Evolutionary conservation across 495 filamentous ascomycete genomes (phyloP).

Genomic region (Penicillium ucsense): DNA sequence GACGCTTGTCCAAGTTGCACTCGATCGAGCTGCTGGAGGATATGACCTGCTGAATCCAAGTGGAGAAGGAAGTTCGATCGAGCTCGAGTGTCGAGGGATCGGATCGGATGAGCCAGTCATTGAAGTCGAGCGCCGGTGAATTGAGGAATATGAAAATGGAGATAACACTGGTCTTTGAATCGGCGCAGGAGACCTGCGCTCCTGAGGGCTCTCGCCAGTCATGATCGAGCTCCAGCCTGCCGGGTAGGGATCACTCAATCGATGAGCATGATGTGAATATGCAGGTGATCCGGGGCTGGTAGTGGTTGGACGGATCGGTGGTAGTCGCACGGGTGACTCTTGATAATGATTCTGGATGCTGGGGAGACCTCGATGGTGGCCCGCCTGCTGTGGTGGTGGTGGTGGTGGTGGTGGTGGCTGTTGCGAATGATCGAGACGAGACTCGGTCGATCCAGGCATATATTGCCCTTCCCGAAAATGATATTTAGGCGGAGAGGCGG

Average conservation of each 20-base stretch:
- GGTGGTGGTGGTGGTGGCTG: slow-evolving; percentile 4
- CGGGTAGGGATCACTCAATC: slow-evolving; percentile 32
- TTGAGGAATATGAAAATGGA: slow-evolving; percentile 17
- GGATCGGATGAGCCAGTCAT: slow-evolving; percentile 16
- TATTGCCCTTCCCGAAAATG: no score
- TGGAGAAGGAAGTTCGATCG: slow-evolving; percentile 13
- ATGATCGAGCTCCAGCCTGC: slow-evolving; percentile 16
- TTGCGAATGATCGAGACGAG: no score
- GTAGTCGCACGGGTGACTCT: slow-evolving; percentile 33
- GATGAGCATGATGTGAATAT: slow-evolving; percentile 23
- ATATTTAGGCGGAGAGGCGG: slow-evolving; percentile 21
- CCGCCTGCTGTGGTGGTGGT: slow-evolving; percentile 17
- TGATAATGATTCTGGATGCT: slow-evolving; percentile 20
- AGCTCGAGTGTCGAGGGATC: slow-evolving; percentile 16
- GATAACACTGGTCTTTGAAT: slow-evolving; percentile 19
- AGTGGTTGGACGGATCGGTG: slow-evolving; percentile 31
- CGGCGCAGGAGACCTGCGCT: slow-evolving; percentile 10
- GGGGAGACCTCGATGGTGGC: slow-evolving; percentile 20
- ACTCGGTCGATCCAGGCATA: no score
- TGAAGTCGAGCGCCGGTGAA: slow-evolving; percentile 16
- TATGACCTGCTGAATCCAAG: slow-evolving; percentile 11
- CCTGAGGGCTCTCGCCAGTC: slow-evolving; percentile 17
- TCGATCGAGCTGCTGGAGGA: slow-evolving; percentile 6
- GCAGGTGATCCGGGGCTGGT: slow-evolving; percentile 11
- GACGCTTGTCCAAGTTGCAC: slow-evolving; percentile 6